Evolutionary conservation across 352 stramenopile species (phyloP).

Genomic region (Phytophthora sp.): DNA sequence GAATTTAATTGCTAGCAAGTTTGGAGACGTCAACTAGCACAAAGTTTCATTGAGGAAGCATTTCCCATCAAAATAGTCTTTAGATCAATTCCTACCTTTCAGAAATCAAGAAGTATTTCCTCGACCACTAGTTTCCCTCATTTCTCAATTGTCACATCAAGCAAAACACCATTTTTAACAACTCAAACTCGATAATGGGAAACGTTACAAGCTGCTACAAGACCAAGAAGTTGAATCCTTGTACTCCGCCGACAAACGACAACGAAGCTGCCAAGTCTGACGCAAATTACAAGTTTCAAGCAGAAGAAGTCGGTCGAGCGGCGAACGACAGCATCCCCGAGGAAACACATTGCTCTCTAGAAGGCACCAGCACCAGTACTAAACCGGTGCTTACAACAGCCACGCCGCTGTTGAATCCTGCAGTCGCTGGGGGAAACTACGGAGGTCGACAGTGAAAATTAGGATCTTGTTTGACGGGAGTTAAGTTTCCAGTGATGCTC

Average conservation of each 20-base stretch:
- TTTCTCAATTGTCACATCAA: no score
- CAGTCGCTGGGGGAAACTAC: constrained; percentile 1
- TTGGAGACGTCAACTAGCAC: constrained; percentile 4
- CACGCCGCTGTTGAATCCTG: constrained; percentile 9
- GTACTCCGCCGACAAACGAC: constrained; percentile 5
- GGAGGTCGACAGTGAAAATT: neutral
- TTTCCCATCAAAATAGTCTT: no score
- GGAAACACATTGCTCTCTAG: neutral
- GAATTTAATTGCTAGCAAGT: constrained; percentile 18
- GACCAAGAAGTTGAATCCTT: neutral
- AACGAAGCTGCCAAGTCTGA: constrained; percentile 11
- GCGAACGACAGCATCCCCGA: neutral
- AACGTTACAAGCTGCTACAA: constrained; percentile 25
- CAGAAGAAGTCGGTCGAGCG: neutral
- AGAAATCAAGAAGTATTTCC: no score
- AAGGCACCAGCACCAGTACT: neutral
- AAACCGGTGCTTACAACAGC: neutral
- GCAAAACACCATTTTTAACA: no score
- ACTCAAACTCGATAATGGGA: constrained; percentile 8
- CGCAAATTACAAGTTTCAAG: constrained; percentile 6
- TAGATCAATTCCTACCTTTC: constrained; percentile 1
- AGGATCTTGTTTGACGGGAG: neutral
- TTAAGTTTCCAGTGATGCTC: neutral
- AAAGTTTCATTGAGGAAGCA: neutral
- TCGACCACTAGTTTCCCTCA: no score